Conservation (phyloP, 116 monocot genomes). For the Iris pallida region DNA sequence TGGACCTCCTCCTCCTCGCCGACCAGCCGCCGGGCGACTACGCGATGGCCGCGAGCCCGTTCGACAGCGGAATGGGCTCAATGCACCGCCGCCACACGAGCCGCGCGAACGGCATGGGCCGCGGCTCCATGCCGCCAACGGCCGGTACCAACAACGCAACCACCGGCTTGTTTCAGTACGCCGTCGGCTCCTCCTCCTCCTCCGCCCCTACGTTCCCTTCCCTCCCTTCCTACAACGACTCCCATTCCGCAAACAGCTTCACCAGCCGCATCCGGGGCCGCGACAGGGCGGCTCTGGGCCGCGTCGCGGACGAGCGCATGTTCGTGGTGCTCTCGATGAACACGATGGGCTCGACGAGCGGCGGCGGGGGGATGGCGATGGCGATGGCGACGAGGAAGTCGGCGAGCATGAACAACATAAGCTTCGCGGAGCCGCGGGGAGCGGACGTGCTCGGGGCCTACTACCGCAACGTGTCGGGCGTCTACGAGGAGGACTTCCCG, state of each 20-base stretch:
- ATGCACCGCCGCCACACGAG: background rate
- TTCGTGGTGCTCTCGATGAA: conserved; percentile 40
- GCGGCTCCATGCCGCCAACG: background rate
- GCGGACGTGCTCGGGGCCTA: conserved; percentile 36
- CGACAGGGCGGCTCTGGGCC: conserved; percentile 14
- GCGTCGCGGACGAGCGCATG: conserved; percentile 12
- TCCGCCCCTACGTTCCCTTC: conserved; percentile 3
- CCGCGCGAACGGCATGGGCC: background rate
- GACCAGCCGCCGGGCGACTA: background rate
- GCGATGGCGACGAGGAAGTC: background rate
- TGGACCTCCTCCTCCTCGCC: conserved; percentile 36
- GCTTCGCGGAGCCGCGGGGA: conserved; percentile 33
- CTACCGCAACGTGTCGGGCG: conserved; percentile 24
- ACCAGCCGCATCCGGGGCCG: conserved; percentile 14
- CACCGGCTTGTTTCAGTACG: conserved; percentile 24
- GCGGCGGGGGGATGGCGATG: too few species aligned
- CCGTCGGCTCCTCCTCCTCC: background rate
- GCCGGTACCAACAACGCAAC: background rate
- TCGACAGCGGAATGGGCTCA: background rate
- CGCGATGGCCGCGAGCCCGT: background rate
- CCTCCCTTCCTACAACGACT: conserved; percentile 46
- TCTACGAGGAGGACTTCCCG: conserved; percentile 30
- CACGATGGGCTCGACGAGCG: background rate
- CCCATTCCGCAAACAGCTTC: conserved; percentile 30
- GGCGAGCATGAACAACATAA: conserved; percentile 60